Conservation (phyloP, 2,329 filamentous ascomycete genomes). For the Hypocrella siamensis region DNA sequence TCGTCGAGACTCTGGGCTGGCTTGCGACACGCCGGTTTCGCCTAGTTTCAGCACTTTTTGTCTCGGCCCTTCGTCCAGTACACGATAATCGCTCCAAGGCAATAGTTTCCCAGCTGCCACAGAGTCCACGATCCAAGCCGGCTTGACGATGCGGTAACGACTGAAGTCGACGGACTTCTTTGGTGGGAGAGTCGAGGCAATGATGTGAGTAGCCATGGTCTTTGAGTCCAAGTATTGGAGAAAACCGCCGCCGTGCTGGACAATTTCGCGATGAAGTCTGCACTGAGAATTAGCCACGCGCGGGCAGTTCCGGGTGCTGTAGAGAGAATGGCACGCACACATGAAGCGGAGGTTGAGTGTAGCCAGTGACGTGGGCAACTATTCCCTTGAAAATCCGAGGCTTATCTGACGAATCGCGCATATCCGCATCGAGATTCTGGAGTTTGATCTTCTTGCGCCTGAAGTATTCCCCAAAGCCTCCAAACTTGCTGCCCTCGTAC, state of each 20-base stretch:
- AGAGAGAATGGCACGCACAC: conserved; percentile 29
- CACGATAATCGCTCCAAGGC: conserved; percentile 73
- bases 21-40: conserved; percentile 51
- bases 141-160: conserved; percentile 83
- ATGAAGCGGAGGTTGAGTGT: conserved; percentile 84
- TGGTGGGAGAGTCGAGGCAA: conserved; percentile 75
- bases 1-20: conserved; percentile 35
- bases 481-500: conserved; percentile 74
- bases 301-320: not conserved
- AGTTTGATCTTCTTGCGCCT: conserved; percentile 93
- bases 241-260: conserved; percentile 86
- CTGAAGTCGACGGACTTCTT: conserved; percentile 86
- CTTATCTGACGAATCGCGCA: conserved; percentile 54
- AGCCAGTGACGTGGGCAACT: conserved; percentile 85
- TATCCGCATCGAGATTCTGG: conserved; percentile 78
- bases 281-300: conserved; percentile 5
- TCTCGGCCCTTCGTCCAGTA: conserved; percentile 68
- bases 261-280: conserved; percentile 66
- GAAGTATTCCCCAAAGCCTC: conserved; percentile 84
- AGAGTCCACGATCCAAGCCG: conserved; percentile 87
- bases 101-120: conserved; percentile 65
- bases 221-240: conserved; percentile 91
- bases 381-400: conserved; percentile 82
- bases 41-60: conserved; percentile 60
- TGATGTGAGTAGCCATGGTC: conserved; percentile 89